These are phyloP conservation scores for Lactarius tabidus DNA, from an alignment of 768 basidiomycete species.

Conservation along the genomic window DNA sequence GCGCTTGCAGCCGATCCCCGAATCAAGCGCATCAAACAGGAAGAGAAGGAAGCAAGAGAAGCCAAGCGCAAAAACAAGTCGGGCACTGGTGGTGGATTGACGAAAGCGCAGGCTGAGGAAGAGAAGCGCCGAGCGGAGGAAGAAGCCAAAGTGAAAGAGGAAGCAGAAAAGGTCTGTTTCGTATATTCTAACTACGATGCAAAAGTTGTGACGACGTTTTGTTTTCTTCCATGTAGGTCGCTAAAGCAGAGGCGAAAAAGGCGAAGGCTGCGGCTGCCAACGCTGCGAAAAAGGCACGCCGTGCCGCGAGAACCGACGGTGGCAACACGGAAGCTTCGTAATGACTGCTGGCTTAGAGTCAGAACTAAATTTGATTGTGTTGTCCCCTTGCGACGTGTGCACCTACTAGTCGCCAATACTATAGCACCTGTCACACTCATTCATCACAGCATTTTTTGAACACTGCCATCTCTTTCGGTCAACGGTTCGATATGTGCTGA, in stretches of 20 bases:
- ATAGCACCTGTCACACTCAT: background rate
- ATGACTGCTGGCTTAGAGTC: constrained; percentile 5
- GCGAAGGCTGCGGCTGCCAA: constrained; percentile 81
- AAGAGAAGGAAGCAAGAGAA: constrained; percentile 92
- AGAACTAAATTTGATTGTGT: background rate
- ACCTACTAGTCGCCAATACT: background rate
- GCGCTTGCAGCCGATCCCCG: constrained; percentile 83
- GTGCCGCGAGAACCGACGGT: constrained; percentile 54
- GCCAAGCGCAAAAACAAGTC: constrained; percentile 74
- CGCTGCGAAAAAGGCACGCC: constrained; percentile 85
- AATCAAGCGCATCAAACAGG: constrained; percentile 94
- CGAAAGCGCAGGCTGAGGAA: constrained; percentile 48
- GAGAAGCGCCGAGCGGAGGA: constrained; percentile 65
- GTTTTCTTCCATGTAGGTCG: constrained; percentile 35
- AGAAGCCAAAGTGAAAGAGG: constrained; percentile 73
- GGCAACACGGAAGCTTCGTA: constrained; percentile 2
- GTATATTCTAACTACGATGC: background rate
- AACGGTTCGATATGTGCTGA: background rate
- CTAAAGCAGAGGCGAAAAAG: constrained; percentile 76
- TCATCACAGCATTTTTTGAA: background rate
- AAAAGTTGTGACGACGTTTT: background rate
- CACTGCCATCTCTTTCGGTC: background rate
- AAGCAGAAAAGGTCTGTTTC: constrained; percentile 68
- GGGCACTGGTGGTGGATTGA: constrained; percentile 43
- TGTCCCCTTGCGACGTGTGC: background rate